Evolutionary conservation across 2,329 filamentous ascomycete species (phyloP), one percentile per base, ranked within the genome.

Genomic region (Sporothrix schenckii): DNA sequence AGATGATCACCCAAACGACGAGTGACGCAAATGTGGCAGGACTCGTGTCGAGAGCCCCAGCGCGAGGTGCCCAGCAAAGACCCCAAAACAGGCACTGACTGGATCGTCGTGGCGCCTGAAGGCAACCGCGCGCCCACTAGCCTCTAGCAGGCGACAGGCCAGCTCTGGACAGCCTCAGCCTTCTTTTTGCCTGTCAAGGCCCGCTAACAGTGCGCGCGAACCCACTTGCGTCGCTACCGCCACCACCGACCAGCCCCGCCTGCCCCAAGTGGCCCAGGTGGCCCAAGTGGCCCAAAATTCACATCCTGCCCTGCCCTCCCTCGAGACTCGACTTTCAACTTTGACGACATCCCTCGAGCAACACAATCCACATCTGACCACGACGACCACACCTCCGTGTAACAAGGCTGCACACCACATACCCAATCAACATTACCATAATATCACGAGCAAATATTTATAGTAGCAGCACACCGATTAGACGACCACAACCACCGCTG

Each of bases 171-270:
- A 2, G 19, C 49, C 9, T 50, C 24, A 54, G 52, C 52, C 52
- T 50, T 50, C 52, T 54, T 21, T 21, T 4, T 21, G 41, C 39
- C 58, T 39, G 21, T 21, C 41, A 47, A 16, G 24, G n/a, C 16
- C 27, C 56, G 21, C 58, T 27, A 63, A 47, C n/a, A 47, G 9
- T 21, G n/a, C 19, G 19, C 39, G 19, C n/a, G 11, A 21, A 16
- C n/a, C n/a, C 13, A 24, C 58, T 11, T 39, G 24, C 58, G 21
- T 61, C 58, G 58, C 24, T 11, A 34, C 58, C 44, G 39, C 58
- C 58, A 39, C 58, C 61, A 52, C 63, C 61, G 44, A 44, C 61
- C 47, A 66, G 63, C 63, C 61, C 63, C 63, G 63, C 63, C 47
- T 52, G 47, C 27, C 34, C 60, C 21, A 65, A 65, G 49, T 4